phyloP scores from a whole-genome alignment of 306 rosid genomes.

The Lablab purpureus region DNA sequence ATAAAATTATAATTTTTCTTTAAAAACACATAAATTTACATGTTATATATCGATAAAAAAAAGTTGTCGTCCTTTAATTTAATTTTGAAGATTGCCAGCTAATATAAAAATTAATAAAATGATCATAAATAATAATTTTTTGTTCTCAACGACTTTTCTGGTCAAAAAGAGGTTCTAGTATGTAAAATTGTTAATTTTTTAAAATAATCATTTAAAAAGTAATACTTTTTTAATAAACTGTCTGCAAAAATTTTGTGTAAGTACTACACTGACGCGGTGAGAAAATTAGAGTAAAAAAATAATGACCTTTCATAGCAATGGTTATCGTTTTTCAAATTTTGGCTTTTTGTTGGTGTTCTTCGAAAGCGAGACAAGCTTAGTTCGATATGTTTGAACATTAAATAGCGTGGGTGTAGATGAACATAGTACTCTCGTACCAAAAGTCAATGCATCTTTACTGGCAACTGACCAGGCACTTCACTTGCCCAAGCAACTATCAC shows the following conservation, averaged over 20 bases:
- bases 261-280: neutral
- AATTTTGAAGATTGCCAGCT: too few species aligned
- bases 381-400: neutral
- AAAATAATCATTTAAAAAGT: neutral
- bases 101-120: too few species aligned
- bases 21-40: too few species aligned
- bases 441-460: neutral
- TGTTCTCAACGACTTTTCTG: too few species aligned
- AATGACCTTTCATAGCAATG: neutral
- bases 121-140: too few species aligned
- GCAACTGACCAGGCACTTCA: neutral
- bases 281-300: neutral
- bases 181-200: neutral
- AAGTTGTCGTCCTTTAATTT: too few species aligned
- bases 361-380: neutral
- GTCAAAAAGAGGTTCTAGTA: too few species aligned
- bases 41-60: too few species aligned
- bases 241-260: too few species aligned
- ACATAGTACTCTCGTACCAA: neutral
- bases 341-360: neutral
- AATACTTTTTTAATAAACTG: neutral
- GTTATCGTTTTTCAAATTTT: neutral
- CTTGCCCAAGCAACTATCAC: neutral
- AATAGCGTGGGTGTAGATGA: constrained; percentile 19
- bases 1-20: too few species aligned